A percentile compares a stretch with the other conserved stretches of the same genome.
Conservation (phyloP, 768 basidiomycete genomes). For the Kwoniella botswanensis region DNA sequence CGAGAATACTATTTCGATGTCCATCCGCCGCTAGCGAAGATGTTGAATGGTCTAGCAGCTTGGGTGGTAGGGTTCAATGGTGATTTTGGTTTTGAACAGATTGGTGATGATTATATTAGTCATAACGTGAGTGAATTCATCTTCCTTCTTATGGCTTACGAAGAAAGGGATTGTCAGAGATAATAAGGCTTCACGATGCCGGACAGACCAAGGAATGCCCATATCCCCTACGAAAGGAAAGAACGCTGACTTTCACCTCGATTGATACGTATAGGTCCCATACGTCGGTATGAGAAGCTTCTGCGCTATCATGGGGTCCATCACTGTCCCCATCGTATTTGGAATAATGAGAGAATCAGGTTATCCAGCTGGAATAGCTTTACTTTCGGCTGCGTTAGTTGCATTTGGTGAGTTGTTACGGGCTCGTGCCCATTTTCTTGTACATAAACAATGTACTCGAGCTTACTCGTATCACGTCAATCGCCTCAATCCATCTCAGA, state of each 20-base stretch:
- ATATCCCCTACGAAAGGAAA: no score
- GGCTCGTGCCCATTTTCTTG: no score
- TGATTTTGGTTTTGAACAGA: slow-evolving; percentile 88
- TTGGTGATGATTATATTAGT: slow-evolving; percentile 88
- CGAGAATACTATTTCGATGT: slow-evolving; percentile 99
- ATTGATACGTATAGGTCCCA: slow-evolving; percentile 63
- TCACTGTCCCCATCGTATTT: slow-evolving; percentile 89
- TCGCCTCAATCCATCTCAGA: slow-evolving; percentile 62
- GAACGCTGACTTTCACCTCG: not conserved
- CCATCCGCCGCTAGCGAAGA: slow-evolving; percentile 95
- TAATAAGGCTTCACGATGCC: no score
- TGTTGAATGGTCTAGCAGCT: slow-evolving; percentile 89
- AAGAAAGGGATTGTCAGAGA: not conserved
- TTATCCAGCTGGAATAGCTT: slow-evolving; percentile 85
- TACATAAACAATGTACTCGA: no score
- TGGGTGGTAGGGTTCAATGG: slow-evolving; percentile 98
- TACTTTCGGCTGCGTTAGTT: slow-evolving; percentile 84
- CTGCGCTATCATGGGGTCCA: slow-evolving; percentile 85
- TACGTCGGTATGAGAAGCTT: slow-evolving; percentile 92
- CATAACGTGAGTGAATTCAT: slow-evolving; percentile 64
- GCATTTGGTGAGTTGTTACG: slow-evolving; percentile 71
- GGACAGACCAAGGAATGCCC: no score
- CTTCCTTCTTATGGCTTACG: not conserved
- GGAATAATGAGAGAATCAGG: slow-evolving; percentile 98
- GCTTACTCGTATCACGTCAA: no score